Evolutionary conservation across 345 rosid genomes (phyloP).

Genomic region (Hypericum perforatum): DNA sequence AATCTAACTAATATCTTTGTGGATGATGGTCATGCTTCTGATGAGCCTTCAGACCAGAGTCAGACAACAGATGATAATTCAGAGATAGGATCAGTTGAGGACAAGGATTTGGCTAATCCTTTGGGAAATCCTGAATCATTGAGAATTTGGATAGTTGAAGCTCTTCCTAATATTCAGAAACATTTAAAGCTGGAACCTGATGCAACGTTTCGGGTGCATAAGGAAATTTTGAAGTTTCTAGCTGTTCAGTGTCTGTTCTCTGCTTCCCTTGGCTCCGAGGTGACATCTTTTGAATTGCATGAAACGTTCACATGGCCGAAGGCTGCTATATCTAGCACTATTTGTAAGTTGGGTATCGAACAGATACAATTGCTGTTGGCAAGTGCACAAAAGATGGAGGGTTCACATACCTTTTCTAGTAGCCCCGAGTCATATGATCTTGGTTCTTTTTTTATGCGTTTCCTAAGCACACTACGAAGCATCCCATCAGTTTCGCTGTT

Average conservation of each 20-base stretch:
- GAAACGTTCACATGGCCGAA: conserved; percentile 98
- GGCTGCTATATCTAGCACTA: conserved; percentile 53
- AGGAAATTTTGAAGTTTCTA: conserved; percentile 78
- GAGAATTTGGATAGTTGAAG: conserved; percentile 86
- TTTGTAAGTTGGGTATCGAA: conserved; percentile 83
- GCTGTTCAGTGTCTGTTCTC: conserved; percentile 91
- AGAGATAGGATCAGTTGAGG: conserved; percentile 71
- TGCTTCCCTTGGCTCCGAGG: conserved; percentile 89
- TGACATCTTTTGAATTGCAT: conserved; percentile 89
- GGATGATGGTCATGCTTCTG: conserved; percentile 64
- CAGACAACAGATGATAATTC: conserved; percentile 98
- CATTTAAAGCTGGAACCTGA: conserved; percentile 59
- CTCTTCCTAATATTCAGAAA: conserved; percentile 68
- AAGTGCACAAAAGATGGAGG: conserved; percentile 62
- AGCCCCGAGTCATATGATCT: conserved; percentile 58
- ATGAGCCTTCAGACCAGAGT: conserved; percentile 95
- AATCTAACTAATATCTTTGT: conserved; percentile 67
- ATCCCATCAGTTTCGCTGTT: conserved; percentile 95
- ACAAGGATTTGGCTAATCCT: conserved; percentile 51
- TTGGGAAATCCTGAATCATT: conserved; percentile 54
- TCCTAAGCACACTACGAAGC: conserved; percentile 68
- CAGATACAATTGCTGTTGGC: conserved; percentile 79
- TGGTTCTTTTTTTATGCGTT: conserved; percentile 70
- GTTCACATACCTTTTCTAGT: conserved; percentile 24
- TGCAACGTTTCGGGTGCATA: conserved; percentile 62